phyloP scores from a whole-genome alignment of 345 rosid genomes.

The Eucalyptus marginata region DNA sequence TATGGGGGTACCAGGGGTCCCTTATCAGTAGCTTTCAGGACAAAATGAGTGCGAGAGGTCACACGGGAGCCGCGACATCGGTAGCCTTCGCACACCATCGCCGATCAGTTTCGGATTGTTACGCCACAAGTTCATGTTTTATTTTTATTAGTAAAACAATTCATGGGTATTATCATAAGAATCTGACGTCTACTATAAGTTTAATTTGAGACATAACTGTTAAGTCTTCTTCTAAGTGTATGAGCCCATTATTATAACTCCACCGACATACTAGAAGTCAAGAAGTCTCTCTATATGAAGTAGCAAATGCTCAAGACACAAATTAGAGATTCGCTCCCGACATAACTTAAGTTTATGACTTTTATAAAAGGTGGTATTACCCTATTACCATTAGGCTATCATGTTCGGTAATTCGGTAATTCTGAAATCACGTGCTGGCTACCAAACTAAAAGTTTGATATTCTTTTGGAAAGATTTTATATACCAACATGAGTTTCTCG shows the following conservation, averaged over 20 bases:
- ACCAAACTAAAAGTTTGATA: neutral
- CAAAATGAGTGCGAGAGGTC: neutral
- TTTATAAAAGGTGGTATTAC: accelerated
- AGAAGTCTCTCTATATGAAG: accelerated
- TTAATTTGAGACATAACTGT: neutral
- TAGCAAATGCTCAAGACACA: accelerated
- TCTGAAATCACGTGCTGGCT: neutral
- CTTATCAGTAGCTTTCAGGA: neutral
- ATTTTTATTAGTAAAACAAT: neutral
- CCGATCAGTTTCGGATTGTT: neutral
- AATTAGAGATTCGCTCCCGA: accelerated
- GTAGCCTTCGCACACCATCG: neutral
- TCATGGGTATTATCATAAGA: neutral
- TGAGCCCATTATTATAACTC: accelerated
- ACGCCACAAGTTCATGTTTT: neutral
- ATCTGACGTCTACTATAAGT: accelerated
- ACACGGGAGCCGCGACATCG: neutral
- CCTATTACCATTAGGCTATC: neutral
- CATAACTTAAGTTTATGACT: neutral
- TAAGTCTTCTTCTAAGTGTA: accelerated
- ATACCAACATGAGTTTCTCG: neutral
- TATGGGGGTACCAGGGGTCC: neutral
- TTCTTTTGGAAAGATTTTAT: neutral
- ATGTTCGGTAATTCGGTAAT: neutral
- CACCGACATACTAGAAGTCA: accelerated